Conservation (phyloP, 2,329 filamentous ascomycete species). For the Mycosphaerella sp. region DNA sequence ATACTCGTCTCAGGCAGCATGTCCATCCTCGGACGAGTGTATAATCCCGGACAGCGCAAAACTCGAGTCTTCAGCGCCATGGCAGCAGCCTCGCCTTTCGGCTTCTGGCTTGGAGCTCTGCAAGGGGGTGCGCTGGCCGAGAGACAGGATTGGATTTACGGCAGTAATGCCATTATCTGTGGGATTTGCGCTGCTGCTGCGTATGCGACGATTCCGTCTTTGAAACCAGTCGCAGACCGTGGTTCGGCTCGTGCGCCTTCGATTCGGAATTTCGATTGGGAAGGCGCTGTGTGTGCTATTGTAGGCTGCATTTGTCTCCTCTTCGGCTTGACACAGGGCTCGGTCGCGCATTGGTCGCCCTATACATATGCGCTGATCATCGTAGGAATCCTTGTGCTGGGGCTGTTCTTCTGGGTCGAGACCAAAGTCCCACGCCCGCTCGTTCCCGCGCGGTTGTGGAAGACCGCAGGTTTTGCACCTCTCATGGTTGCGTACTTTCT, state of each 20-base stretch:
- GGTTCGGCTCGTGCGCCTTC: constrained; percentile 21
- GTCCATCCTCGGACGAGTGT: constrained; percentile 37
- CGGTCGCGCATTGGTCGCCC: constrained; percentile 33
- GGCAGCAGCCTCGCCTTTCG: constrained; percentile 35
- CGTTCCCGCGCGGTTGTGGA: constrained; percentile 38
- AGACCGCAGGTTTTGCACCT: constrained; percentile 40
- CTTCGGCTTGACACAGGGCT: constrained; percentile 36
- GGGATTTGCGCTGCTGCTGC: constrained; percentile 36
- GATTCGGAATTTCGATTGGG: constrained; percentile 30
- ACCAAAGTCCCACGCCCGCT: constrained; percentile 31
- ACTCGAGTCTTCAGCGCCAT: constrained; percentile 36
- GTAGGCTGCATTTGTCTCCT: constrained; percentile 33
- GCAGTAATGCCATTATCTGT: constrained; percentile 39
- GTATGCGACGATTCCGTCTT: constrained; percentile 37
- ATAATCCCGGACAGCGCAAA: constrained; percentile 36
- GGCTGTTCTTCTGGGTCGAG: constrained; percentile 32
- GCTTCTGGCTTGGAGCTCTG: constrained; percentile 36
- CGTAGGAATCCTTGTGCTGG: constrained; percentile 30
- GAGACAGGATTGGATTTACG: constrained; percentile 42
- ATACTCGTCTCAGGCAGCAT: constrained; percentile 35
- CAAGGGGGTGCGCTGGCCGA: constrained; percentile 40
- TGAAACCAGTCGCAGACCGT: constrained; percentile 32
- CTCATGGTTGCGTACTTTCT: constrained; percentile 43
- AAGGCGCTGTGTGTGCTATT: constrained; percentile 29
- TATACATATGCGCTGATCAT: constrained; percentile 36